Conservation (phyloP, 805 yeast species). For the Osmozyma mogii region DNA sequence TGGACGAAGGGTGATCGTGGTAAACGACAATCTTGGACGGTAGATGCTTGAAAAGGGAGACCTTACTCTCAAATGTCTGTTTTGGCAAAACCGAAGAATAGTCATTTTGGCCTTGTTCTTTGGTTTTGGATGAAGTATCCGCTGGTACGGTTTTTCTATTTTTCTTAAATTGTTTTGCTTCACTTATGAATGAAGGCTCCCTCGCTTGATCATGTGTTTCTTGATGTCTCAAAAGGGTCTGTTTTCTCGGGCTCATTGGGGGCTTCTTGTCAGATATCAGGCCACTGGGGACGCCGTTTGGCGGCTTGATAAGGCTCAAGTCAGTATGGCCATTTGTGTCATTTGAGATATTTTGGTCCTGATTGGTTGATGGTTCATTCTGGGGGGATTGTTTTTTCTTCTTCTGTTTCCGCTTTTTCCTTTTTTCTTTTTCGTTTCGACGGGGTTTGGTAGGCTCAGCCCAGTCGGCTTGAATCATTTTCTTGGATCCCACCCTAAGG, state of each 20-base stretch:
- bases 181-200: constrained; percentile 16
- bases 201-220: constrained; percentile 17
- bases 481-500: no score
- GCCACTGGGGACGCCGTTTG: neutral
- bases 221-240: constrained; percentile 31
- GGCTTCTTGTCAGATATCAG: neutral
- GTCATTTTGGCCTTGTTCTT: constrained; percentile 6
- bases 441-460: no score
- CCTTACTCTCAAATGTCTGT: constrained; percentile 28
- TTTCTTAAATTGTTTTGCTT: constrained; percentile 17
- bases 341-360: no score
- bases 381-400: no score
- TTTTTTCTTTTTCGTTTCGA: no score
- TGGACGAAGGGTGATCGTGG: constrained; percentile 15
- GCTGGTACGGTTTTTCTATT: constrained; percentile 10
- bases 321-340: neutral
- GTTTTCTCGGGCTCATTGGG: constrained; percentile 29
- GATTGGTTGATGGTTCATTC: no score
- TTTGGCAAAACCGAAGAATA: constrained; percentile 8
- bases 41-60: constrained; percentile 25
- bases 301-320: neutral
- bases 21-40: constrained; percentile 28
- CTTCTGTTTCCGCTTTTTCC: constrained; percentile 1
- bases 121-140: no score
- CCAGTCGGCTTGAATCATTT: no score